Evolutionary conservation across 192 early-diverging fungal species (phyloP).

Genomic region (Coemansia sp.): DNA sequence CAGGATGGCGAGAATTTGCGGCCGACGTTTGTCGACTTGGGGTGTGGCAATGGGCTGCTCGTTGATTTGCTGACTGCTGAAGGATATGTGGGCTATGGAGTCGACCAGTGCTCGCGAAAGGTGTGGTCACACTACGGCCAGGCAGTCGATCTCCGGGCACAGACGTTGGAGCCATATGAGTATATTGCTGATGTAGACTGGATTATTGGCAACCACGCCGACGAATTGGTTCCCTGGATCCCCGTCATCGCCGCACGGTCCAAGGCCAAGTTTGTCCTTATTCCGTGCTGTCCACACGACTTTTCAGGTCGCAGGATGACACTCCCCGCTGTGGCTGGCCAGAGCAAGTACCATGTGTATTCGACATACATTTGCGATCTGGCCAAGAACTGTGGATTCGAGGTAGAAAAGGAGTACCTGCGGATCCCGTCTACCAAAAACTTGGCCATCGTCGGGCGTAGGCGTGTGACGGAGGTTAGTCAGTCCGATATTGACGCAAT

Average conservation of each 20-base stretch:
- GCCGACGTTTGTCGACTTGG: conserved; percentile 76
- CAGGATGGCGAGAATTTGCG: conserved; percentile 10
- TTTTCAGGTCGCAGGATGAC: conserved; percentile 65
- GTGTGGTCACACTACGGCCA: conserved; percentile 67
- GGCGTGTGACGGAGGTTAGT: conserved; percentile 4
- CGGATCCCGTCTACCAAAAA: conserved; percentile 85
- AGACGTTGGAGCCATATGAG: conserved; percentile 56
- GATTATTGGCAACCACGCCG: conserved; percentile 89
- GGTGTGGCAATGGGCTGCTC: conserved; percentile 85
- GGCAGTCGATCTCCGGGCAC: conserved; percentile 49
- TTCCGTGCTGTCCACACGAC: conserved; percentile 85
- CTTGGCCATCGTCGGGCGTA: conserved; percentile 67
- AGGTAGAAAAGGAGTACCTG: conserved; percentile 62
- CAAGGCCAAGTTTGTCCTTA: conserved; percentile 59
- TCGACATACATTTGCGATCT: conserved; percentile 61
- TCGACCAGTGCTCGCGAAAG: conserved; percentile 74
- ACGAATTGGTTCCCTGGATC: conserved; percentile 85
- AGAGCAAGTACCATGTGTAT: conserved; percentile 72
- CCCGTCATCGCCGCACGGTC: conserved; percentile 69
- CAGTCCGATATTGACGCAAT: conserved; percentile 5
- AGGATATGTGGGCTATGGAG: conserved; percentile 70
- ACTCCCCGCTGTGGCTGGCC: conserved; percentile 34
- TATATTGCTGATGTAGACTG: conserved; percentile 54
- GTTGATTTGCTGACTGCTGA: conserved; percentile 70
- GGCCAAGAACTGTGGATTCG: conserved; percentile 59